Base-by-base conservation (phyloP, 208 protist species). In the Endotrypanum monterogeii region DNA sequence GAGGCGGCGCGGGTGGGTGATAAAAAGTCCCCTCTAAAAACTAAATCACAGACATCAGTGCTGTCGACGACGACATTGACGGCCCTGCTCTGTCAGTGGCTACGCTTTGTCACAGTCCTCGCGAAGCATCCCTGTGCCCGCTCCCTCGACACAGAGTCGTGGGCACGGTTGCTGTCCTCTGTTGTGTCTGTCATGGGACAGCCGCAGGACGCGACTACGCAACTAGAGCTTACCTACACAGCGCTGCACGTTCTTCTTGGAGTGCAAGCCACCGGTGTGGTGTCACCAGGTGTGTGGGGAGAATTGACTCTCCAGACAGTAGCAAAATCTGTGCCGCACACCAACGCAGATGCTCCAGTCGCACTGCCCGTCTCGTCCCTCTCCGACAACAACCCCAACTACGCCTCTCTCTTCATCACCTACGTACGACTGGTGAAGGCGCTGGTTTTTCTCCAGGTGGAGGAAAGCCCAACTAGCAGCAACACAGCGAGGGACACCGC, bases 51-150 rank as follows among this genome's bases (percentile, higher is more conserved):
- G 16, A 25, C 69, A 32, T 56, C 28, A 39, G 20, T 56, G 46
- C 3, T 68, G 14, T 44, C 54, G 6, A n/a, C 6, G 16, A 23
- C 28, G 6, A 25, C 48, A 11, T 52, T 51, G 0, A 56, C 58
- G 30, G 32, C 44, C 23, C 52, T 57, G 3, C 65, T 72, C n/a
- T 76, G 56, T 20, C 71, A 76, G 39, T 41, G 82, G n/a, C 54
- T 82, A 28, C 50, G 67, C 25, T 78, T 85, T 23, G 55, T 74
- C 28, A 56, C 61, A 14, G 73, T 65, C n/a, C 63, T 85, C 37
- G 68, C 58, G 25, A 61, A 74, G 39, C 75, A 85, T 48, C 81
- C 76, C 41, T 85, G 81, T 54, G 69, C 70, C 25, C 76, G 72
- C 32, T 51, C 76, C n/a, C 32, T 85, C 63, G 32, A 67, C 30